Evolutionary conservation across 257 asterid species (phyloP).

Genomic region (Cynanchum wilfordii): DNA sequence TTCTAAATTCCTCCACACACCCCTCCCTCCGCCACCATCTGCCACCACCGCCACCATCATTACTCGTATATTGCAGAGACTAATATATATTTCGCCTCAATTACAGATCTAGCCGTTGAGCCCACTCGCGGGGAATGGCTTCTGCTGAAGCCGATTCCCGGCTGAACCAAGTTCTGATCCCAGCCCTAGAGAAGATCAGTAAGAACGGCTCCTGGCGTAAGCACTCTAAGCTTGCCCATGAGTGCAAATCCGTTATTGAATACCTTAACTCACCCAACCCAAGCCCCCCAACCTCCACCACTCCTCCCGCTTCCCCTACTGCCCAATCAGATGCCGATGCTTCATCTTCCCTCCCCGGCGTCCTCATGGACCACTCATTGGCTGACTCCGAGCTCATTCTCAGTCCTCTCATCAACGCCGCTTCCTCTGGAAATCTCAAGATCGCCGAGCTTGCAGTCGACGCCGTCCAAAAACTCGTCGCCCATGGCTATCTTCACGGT

Average conservation of each 20-base stretch:
- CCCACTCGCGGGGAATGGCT: slow-evolving; percentile 70
- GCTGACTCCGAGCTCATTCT: slow-evolving; percentile 68
- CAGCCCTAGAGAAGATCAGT: slow-evolving; percentile 81
- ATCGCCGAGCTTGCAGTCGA: slow-evolving; percentile 85
- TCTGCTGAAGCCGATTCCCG: slow-evolving; percentile 98
- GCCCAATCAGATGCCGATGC: slow-evolving; percentile 44
- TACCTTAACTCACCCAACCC: slow-evolving; percentile 51
- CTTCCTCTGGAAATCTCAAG: slow-evolving; percentile 56
- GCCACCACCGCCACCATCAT: background rate
- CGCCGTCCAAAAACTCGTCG: slow-evolving; percentile 86
- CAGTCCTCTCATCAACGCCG: slow-evolving; percentile 71
- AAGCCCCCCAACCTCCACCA: slow-evolving; percentile 42
- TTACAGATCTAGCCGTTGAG: slow-evolving; percentile 19
- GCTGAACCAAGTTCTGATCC: slow-evolving; percentile 53
- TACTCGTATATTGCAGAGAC: background rate
- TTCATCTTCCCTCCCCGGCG: slow-evolving; percentile 52
- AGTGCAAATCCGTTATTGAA: slow-evolving; percentile 87
- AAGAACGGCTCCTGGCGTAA: slow-evolving; percentile 94
- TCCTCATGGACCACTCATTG: slow-evolving; percentile 64
- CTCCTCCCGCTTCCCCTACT: slow-evolving; percentile 45
- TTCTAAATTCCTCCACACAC: background rate
- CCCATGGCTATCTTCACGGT: slow-evolving; percentile 81
- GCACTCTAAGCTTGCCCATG: slow-evolving; percentile 79
- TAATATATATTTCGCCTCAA: background rate
- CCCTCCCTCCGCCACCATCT: background rate